Base-by-base conservation (phyloP, 2,329 filamentous ascomycete species). In the Lasiodiplodia citricola region DNA sequence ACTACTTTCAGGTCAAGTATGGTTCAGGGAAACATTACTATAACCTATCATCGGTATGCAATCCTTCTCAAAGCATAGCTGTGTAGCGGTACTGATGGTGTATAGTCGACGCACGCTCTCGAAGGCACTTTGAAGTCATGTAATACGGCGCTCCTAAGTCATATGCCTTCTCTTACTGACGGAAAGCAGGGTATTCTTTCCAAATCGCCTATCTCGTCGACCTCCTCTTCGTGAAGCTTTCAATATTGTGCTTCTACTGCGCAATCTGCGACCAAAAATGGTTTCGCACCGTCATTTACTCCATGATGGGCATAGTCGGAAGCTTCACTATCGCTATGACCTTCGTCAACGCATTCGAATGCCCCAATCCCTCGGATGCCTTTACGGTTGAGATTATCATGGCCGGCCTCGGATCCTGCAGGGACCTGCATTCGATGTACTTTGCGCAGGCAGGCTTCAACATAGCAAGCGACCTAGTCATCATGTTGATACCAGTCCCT, bases 401-500 rank as follows among this genome's bases (percentile, higher is more conserved):
- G 11, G 71, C 72, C 2, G 71, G 72, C 7, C 70, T 71, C 0
- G 71, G 74, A 56, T 73, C 75, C 25, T 80, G 78, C 71, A 76
- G 72, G 68, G 74, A 78, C 38, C 77, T 77, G 1, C 72, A 73
- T 13, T 73, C 70, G n/a, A 70, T 79, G 4, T 79, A 74, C 70
- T 70, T 78, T 2, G 73, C 76, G 58, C 83, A 82, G 0, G 82
- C 74, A 2, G 77, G 77, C 7, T 73, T 82, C 67, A 83, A 81
- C 55, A 78, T 83, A 63, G 71, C 78, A 58, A 82, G 78, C 67
- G 82, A 84, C 67, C 73, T 82, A 11, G 70, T 82, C 21, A 82
- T 85, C 67, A 78, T 84, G 6, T 68, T 81, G 6, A 72, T 84
- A 2, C 83, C 83, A 0, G 80, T 85, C 18, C 82, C 83, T 0